Evolutionary conservation across 139 green algal species (phyloP), one percentile per base, ranked within the genome.

Genomic region (Chlamydomonas urium): DNA sequence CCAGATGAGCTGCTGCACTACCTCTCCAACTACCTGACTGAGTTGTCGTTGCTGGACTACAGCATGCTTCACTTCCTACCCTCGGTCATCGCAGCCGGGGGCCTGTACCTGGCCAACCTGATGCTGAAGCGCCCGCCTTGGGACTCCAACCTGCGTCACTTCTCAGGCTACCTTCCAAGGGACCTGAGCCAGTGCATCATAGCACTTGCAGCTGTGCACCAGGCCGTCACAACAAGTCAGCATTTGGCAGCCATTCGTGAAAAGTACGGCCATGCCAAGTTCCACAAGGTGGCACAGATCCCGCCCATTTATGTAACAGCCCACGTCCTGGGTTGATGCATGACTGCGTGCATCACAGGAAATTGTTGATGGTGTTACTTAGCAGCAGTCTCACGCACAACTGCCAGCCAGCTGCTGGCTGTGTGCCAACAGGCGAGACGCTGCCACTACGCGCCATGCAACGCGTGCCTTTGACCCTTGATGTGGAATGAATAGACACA

Each of bases 41-140:
- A 99, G 87, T 77, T 97, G 28, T 84, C 86, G 17, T 85, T 98
- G 24, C 79, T 97, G 58, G 91, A 98, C 38, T 93, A 96, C 65
- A 48, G 28, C 29, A 82, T 93, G 70, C 65, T 98, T 29, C 45
- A 81, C 28, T 97, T 88, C 72, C 76, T 92, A 69, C 89, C 91
- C 19, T 93, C 83, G 37, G 71, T 86, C 33, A 77, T 97, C 21
- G 93, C 89, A 14, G 93, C 90, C 2, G 63, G 32, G n/a, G 63
- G 81, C 37, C 83, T 97, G 2, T 87, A 93, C 66, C 74, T 98
- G 4, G 90, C 91, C 24, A 82, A 86, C 24, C 76, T 85, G 34
- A 93, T 90, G 65, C 61, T 85, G 3, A 38, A 69, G 28, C 71
- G 79, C 2, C 37, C 29, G 2, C 67, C 74, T 10, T 85, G 79